A percentile compares a stretch with the other conserved stretches of the same genome.
Evolutionary conservation across 169 alveolate species (phyloP).

Genomic region (Cryptosporidium parvum): DNA sequence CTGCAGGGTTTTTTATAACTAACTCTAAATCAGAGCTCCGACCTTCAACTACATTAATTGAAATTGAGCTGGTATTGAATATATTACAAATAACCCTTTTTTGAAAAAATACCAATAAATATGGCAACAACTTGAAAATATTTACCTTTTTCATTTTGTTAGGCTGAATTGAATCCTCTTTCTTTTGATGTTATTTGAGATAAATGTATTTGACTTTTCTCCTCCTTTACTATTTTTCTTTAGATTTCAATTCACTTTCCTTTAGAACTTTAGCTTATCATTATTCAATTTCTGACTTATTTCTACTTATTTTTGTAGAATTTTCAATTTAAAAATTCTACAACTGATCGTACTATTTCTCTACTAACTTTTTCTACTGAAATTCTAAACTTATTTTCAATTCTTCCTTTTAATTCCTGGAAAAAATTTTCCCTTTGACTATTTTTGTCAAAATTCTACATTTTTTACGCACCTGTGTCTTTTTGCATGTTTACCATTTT

Average conservation of each 20-base stretch:
- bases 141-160: not conserved
- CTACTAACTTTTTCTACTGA: not conserved
- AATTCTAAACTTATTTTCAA: not conserved
- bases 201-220: not conserved
- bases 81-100: conserved; percentile 1
- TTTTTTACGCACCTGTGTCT: conserved; percentile 2
- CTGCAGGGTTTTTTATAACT: conserved; percentile 48
- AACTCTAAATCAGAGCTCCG: conserved; percentile 39
- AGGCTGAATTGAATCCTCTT: not conserved
- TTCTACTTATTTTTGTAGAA: conserved; percentile 2
- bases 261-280: not conserved
- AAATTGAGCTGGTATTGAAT: conserved; percentile 42
- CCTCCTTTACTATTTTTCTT: not conserved
- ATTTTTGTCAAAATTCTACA: conserved; percentile 14
- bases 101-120: not conserved
- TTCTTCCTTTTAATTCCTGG: not conserved
- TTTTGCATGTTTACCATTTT: conserved; percentile 8
- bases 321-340: not conserved
- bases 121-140: not conserved
- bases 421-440: not conserved
- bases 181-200: not conserved
- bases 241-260: not conserved
- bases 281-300: not conserved
- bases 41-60: conserved; percentile 70
- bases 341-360: conserved; percentile 1